Evolutionary conservation across 257 asterid species (phyloP).

Genomic region (Cynanchum wilfordii): DNA sequence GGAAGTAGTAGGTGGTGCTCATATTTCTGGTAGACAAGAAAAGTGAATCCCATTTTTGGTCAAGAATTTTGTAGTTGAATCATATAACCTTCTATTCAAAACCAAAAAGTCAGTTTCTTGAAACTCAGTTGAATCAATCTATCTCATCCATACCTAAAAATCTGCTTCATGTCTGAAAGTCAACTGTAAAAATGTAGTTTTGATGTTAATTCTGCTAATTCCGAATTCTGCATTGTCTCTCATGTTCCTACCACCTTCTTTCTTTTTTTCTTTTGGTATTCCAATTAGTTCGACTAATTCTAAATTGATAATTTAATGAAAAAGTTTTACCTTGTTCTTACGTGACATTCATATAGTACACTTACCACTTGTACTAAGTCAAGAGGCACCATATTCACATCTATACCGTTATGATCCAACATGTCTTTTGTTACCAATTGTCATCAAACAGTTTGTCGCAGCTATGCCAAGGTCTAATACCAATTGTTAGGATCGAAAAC

Average conservation of each 20-base stretch:
- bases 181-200: not conserved
- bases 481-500: no score
- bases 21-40: not conserved
- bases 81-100: not conserved
- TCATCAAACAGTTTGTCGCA: no score
- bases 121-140: not conserved
- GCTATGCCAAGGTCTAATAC: no score
- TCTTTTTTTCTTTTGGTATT: no score
- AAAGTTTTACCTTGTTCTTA: no score
- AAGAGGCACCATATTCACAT: no score
- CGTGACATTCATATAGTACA: no score
- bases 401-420: no score
- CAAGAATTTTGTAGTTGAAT: not conserved
- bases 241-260: not conserved
- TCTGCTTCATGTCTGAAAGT: not conserved
- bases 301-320: no score
- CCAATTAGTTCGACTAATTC: no score
- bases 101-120: not conserved
- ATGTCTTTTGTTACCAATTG: no score
- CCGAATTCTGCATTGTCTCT: not conserved
- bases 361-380: no score
- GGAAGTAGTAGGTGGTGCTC: conserved; percentile 22
- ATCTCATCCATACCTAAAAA: not conserved
- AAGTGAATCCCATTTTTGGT: not conserved
- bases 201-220: not conserved